Evolutionary conservation across 2,329 filamentous ascomycete genomes (phyloP).

Genomic region (Cytospora schulzeri): DNA sequence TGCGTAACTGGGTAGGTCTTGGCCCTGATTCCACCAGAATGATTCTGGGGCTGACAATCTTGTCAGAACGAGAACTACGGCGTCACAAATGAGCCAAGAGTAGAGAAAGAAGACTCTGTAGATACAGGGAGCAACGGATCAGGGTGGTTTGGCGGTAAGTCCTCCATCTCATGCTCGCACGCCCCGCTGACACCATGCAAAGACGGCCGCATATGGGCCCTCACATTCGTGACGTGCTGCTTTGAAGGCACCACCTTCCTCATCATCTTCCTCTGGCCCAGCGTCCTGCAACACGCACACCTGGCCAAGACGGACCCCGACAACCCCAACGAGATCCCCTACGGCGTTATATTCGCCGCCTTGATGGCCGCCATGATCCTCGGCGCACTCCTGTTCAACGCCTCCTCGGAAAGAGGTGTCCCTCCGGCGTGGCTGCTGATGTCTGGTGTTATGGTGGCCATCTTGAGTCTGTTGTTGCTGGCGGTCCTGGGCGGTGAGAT

Average conservation of each 20-base stretch:
- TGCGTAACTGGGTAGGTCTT: conserved; percentile 33
- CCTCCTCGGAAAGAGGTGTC: not conserved
- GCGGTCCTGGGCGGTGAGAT: conserved; percentile 31
- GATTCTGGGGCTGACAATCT: not conserved
- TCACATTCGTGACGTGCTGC: conserved; percentile 39
- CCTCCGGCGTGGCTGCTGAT: conserved; percentile 31
- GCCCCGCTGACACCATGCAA: conserved; percentile 11
- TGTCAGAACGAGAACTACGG: conserved; percentile 28
- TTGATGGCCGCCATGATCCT: conserved; percentile 45
- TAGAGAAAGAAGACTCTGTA: not conserved
- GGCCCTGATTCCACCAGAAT: too few relatives aligned
- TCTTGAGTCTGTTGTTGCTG: conserved; percentile 31
- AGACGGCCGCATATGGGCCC: conserved; percentile 36
- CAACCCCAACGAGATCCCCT: conserved; percentile 25
- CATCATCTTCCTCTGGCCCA: conserved; percentile 39
- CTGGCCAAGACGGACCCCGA: not conserved
- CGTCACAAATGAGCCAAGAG: not conserved
- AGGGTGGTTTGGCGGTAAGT: conserved; percentile 24
- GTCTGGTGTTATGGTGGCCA: conserved; percentile 31
- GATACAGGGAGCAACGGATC: not conserved
- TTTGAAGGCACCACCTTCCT: conserved; percentile 41
- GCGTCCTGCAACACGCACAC: conserved; percentile 37
- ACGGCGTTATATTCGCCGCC: conserved; percentile 54
- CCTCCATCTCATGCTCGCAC: not conserved
- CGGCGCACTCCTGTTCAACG: conserved; percentile 28